Evolutionary conservation across 768 basidiomycete species (phyloP).

Genomic region (Pleurotus tuoliensis): DNA sequence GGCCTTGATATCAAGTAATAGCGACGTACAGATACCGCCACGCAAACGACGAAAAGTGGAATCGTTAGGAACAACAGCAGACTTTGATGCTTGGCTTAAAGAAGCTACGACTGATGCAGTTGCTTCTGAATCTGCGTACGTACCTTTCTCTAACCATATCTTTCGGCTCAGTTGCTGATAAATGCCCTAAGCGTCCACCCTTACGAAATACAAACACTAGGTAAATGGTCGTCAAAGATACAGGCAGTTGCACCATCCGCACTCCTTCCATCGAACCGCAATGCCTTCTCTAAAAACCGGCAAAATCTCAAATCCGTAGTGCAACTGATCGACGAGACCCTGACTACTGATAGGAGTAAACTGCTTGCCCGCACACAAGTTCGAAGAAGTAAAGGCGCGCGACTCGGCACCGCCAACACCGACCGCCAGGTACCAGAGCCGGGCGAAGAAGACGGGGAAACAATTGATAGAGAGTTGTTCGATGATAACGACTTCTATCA

Average conservation of each 20-base stretch:
- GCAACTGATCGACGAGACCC: constrained; percentile 73
- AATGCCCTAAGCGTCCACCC: constrained; percentile 55
- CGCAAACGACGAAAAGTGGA: constrained; percentile 54
- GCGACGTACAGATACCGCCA: constrained; percentile 43
- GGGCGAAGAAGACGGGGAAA: constrained; percentile 24
- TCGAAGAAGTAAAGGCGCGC: constrained; percentile 43
- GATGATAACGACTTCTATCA: constrained; percentile 96
- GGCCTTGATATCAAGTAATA: constrained; percentile 45
- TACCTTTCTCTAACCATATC: constrained; percentile 9
- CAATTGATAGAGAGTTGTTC: constrained; percentile 51
- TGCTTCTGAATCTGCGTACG: constrained; percentile 52
- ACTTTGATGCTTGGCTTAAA: constrained; percentile 33
- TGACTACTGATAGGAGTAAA: constrained; percentile 49
- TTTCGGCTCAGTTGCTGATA: neutral
- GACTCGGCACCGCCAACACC: constrained; percentile 29
- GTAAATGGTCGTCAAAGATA: constrained; percentile 96
- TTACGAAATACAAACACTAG: constrained; percentile 69
- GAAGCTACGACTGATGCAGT: constrained; percentile 38
- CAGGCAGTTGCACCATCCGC: constrained; percentile 85
- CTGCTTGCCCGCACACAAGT: constrained; percentile 62
- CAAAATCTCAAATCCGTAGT: constrained; percentile 61
- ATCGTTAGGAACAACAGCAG: constrained; percentile 18
- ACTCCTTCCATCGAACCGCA: constrained; percentile 66
- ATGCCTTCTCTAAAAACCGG: constrained; percentile 59
- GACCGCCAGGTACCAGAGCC: neutral